A percentile compares a stretch with the other conserved stretches of the same genome.
Conservation (phyloP, 345 rosid genomes). For the Moricandia moricandioides region DNA sequence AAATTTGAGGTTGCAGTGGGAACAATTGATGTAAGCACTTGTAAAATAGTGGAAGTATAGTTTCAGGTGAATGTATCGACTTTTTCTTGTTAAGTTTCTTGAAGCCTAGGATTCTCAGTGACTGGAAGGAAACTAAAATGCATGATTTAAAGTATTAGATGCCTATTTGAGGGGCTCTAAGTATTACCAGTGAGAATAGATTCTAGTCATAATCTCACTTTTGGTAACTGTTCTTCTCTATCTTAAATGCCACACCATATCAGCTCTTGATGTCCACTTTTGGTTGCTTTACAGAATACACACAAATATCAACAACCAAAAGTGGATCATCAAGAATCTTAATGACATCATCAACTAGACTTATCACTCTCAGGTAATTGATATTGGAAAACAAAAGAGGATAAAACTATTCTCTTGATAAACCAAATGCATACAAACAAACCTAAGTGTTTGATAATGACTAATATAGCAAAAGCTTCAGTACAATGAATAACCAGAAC, state of each 20-base stretch:
- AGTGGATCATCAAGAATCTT: slow-evolving; percentile 15
- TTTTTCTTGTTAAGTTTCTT: slow-evolving; percentile 11
- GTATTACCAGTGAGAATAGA: slow-evolving; percentile 18
- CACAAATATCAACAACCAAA: slow-evolving; percentile 15
- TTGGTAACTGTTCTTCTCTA: slow-evolving; percentile 28
- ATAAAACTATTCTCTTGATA: background rate
- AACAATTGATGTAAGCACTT: slow-evolving; percentile 22
- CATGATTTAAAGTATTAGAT: slow-evolving; percentile 25
- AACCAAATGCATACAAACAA: slow-evolving; percentile 17
- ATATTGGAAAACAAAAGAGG: slow-evolving; percentile 3
- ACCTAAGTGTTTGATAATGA: slow-evolving; percentile 15
- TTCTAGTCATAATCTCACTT: slow-evolving; percentile 27
- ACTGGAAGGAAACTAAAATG: slow-evolving; percentile 15
- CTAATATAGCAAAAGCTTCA: slow-evolving; percentile 4
- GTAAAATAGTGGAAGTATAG: slow-evolving; percentile 5
- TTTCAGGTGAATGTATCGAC: slow-evolving; percentile 11
- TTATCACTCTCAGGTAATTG: slow-evolving; percentile 17
- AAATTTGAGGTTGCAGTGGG: background rate
- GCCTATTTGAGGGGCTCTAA: slow-evolving; percentile 31
- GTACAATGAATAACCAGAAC: background rate
- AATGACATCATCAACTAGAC: slow-evolving; percentile 4
- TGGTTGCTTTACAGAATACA: slow-evolving; percentile 25
- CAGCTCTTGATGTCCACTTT: slow-evolving; percentile 25
- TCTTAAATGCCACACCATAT: slow-evolving; percentile 23
- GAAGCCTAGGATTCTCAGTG: slow-evolving; percentile 23